These are phyloP conservation scores for Fusarium sp. DNA, from an alignment of 2,329 filamentous ascomycete genomes.

Conservation along the genomic window DNA sequence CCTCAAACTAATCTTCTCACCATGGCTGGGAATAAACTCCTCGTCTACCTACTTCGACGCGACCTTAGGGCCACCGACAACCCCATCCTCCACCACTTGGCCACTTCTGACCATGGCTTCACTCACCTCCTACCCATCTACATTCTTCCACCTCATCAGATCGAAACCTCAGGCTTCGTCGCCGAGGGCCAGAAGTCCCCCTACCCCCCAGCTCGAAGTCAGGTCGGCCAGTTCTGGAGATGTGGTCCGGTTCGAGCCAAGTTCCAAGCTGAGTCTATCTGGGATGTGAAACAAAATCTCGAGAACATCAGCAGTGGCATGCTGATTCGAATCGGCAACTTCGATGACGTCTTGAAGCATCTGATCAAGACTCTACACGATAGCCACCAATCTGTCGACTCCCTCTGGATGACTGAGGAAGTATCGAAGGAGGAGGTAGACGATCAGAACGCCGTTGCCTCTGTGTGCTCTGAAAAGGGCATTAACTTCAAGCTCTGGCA, in stretches of 20 bases:
- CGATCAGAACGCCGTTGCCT: conserved; percentile 72
- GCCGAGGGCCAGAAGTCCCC: conserved; percentile 68
- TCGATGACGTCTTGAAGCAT: conserved; percentile 71
- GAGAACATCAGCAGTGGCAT: conserved; percentile 73
- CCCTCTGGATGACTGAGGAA: conserved; percentile 82
- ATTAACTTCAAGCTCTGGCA: conserved; percentile 76
- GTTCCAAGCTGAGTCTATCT: conserved; percentile 80
- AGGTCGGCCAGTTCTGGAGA: conserved; percentile 78
- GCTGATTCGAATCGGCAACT: conserved; percentile 73
- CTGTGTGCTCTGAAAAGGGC: conserved; percentile 66
- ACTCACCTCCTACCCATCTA: conserved; percentile 82
- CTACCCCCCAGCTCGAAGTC: conserved; percentile 77
- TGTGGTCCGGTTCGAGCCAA: conserved; percentile 80
- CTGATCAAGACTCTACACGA: conserved; percentile 67
- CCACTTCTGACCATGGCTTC: conserved; percentile 67
- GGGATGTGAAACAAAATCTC: conserved; percentile 77
- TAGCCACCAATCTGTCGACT: conserved; percentile 65
- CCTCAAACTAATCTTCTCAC: neutral
- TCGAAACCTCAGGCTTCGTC: conserved; percentile 84
- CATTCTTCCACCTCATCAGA: conserved; percentile 77
- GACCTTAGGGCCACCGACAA: conserved; percentile 84
- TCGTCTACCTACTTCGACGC: conserved; percentile 80
- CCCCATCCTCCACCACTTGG: conserved; percentile 75
- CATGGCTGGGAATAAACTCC: conserved; percentile 63
- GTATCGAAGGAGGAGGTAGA: conserved; percentile 77